Evolutionary conservation across 108 stramenopile species (phyloP).

Genomic region (Fragilaria radians): DNA sequence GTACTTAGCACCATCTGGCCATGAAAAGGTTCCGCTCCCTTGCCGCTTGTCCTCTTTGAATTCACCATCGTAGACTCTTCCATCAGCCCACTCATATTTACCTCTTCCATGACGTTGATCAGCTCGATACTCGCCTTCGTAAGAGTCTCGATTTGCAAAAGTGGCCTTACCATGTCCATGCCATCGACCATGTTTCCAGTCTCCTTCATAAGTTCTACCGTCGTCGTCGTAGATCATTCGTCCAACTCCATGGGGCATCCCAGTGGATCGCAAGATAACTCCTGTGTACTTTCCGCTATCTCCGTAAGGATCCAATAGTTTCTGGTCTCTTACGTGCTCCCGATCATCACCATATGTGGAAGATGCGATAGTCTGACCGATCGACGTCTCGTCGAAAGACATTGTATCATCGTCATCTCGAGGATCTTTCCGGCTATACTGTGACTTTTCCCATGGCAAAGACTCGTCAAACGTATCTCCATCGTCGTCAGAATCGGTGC

Average conservation of each 20-base stretch:
- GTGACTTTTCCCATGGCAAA: background rate
- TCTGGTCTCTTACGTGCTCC: conserved; percentile 33
- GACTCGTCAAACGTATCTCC: background rate
- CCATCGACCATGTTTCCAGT: conserved; percentile 54
- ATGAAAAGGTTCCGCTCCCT: conserved; percentile 63
- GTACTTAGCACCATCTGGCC: conserved; percentile 59
- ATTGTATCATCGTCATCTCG: background rate
- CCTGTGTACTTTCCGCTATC: conserved; percentile 71
- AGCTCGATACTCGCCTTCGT: conserved; percentile 53
- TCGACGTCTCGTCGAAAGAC: background rate
- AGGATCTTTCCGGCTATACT: background rate
- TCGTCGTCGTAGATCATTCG: conserved; percentile 55
- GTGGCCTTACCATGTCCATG: conserved; percentile 44
- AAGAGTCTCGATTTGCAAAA: conserved; percentile 33
- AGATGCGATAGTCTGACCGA: conserved; percentile 43
- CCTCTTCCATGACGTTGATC: conserved; percentile 63
- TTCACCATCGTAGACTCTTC: conserved; percentile 65
- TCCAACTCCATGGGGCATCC: conserved; percentile 71
- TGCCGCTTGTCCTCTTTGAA: conserved; percentile 64
- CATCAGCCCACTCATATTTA: conserved; percentile 48
- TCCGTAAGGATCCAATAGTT: conserved; percentile 61
- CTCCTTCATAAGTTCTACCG: conserved; percentile 38
- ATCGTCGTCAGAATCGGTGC: background rate
- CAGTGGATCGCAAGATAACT: conserved; percentile 55
- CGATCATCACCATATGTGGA: conserved; percentile 58